Base-by-base conservation (phyloP, 2,329 filamentous ascomycete species). In the Graphilbum fragrans region DNA sequence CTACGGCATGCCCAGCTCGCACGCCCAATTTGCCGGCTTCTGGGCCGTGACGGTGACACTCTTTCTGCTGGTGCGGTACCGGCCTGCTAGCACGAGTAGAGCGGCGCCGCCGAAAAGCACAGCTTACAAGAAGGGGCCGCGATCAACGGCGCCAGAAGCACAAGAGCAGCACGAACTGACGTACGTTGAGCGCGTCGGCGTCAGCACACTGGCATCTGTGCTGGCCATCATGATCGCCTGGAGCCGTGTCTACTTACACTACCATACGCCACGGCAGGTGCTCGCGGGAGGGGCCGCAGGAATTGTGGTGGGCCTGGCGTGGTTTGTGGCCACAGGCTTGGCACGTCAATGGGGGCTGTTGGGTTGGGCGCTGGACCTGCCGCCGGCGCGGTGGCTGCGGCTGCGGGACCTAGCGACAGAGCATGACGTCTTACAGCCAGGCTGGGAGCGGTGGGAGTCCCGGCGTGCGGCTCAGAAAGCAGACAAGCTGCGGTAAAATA, bases 1-100 rank as follows among this genome's bases (percentile, higher is more conserved):
- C 49, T 98, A 98, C 57, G 93, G 92, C 52, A 98, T 98, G 93
- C 92, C 92, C 41, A 72, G 67, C 48, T 95, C 88, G 31, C 92
- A 98, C 63, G 84, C 92, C 9, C 92, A 98, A 65, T 98, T 95
- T 58, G 83, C 90, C 46, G 74, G 82, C 42, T 98, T 86, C 67
- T 96, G 94, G 72, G 82, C 86, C 44, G 65, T 94, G 43, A 92
- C 84, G 47, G 65, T 96, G 45, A 70, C 77, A 20, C 68, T 98
- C 18, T 96, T 96, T 65, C 71, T 98, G 35, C 71, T 94, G 36
- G 66, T 88, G 45, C 76, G 90, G 46, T 87, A 94, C 60, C 67
- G 69, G 5, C 81, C 82, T 42, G 21, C 17, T 16, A 14, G 12
- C 31, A 18, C 32, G 8, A 34, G n/a, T 17, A 34, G 3, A 47